Base-by-base conservation (phyloP, 2,329 filamentous ascomycete species). In the Stagonosporopsis tanaceti region DNA sequence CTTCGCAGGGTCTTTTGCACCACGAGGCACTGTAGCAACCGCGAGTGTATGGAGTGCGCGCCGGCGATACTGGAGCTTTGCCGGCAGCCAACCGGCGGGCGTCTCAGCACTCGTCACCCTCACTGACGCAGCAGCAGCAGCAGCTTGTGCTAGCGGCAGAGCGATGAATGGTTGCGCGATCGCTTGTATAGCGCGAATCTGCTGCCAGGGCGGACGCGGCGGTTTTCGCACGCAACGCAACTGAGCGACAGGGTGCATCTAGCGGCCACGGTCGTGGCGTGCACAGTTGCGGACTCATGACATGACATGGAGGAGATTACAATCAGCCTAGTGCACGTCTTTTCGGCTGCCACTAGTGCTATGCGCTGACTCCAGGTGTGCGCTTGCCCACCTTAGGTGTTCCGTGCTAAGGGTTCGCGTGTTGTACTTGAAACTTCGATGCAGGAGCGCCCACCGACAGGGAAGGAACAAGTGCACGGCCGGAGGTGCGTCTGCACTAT, bases 341-440 rank as follows among this genome's bases (percentile, higher is more conserved):
- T 52, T 40, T 38, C 47, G 41, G 39, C 39, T 47, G 50, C 45
- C 56, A 55, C 46, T 47, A 46, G 45, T 42, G 47, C 57, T 27
- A 41, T 11, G n/a, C 47, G 32, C 47, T 55, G 57, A 56, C 57
- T 55, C 57, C 28, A 30, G 47, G 24, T 30, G 5, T 24, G 40
- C 42, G 46, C 57, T 50, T 51, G 38, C 40, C 35, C 35, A 17
- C 45, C 40, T 47, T 47, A 39, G 46, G 38, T 47, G 54, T 45
- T 57, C 42, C 22, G 54, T 50, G 52, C 61, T 61, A 53, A 59
- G 50, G 40, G 52, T 63, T 64, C 65, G 64, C 54, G 54, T 63
- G 51, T 55, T 64, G 60, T 60, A 64, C 57, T 60, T 70, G 65
- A 68, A 70, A 68, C 65, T 60, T 53, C 60, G 61, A 47, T 42